Base-by-base conservation (phyloP, 768 basidiomycete genomes). In the Collybia sordida region DNA sequence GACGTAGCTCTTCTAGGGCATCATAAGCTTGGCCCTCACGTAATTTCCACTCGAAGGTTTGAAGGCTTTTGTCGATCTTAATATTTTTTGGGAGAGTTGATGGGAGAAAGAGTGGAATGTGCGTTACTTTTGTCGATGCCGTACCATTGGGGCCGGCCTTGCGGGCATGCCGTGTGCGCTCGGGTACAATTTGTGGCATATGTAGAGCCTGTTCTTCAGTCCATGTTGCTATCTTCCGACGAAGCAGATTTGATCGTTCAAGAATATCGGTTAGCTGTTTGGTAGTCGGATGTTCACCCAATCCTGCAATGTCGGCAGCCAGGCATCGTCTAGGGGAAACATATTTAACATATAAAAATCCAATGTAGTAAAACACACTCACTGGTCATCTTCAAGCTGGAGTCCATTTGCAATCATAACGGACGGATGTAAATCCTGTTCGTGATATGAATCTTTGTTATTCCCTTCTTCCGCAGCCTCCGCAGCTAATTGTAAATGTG, bases 381-480 rank as follows among this genome's bases (percentile, higher is more conserved):
- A 27, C 57, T 61, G 60, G 21, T 52, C 27, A n/a, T 47, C 56
- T 46, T 61, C 60, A 11, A 59, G 28, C 19, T 57, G 40, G 6
- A 61, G n/a, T 7, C 59, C 54, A 17, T 49, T 45, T 14, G 37
- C 31, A 9, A 59, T 37, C 27, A 27, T 27, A 11, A 27, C 27
- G 5, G 27, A 22, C 52, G 45, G 36, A 48, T 44, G 25, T 23
- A 17, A 6, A 15, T 27, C 5, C 36, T 35, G 12, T 38, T 35
- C 1, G 54, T 50, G 23, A 51, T 44, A 21, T 58, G 54, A 6
- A 42, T 24, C 11, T 44, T 44, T 7, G 51, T 42, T 6, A 42
- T 25, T 15, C 15, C 3, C 19, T 9, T 17, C 27, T 18, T 31
- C 21, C 19, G 27, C 8, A 22, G 42, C 24, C 28, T 62, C 58